Percentiles rank a stretch among this genome's conserved stretches.
Evolutionary conservation across 352 stramenopile genomes (phyloP).

Genomic region (Pythium rishiriense): DNA sequence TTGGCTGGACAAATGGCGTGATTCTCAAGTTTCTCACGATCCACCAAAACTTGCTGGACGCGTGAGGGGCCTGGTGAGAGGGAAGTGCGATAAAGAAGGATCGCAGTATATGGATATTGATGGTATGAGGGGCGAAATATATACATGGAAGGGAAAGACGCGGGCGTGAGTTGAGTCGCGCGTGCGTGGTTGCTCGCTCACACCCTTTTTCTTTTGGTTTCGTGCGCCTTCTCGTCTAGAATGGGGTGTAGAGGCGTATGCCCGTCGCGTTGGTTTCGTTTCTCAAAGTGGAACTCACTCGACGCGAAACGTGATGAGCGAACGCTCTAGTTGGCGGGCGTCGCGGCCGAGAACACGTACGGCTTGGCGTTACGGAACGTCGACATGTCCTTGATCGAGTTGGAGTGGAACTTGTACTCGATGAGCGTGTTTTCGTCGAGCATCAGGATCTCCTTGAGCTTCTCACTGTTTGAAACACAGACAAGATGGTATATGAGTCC

Average conservation of each 20-base stretch:
- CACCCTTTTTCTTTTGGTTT: background rate
- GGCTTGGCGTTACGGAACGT: constrained; percentile 93
- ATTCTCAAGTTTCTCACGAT: constrained; percentile 86
- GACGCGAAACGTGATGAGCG: background rate
- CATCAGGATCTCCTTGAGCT: constrained; percentile 94
- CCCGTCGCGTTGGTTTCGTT: background rate
- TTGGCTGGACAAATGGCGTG: constrained; percentile 87
- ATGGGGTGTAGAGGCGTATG: background rate
- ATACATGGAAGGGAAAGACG: constrained; percentile 12
- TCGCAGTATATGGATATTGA: constrained; percentile 8
- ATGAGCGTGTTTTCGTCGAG: constrained; percentile 93
- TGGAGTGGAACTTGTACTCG: constrained; percentile 94
- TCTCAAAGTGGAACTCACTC: background rate
- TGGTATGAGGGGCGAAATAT: constrained; percentile 14
- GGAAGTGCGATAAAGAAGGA: background rate
- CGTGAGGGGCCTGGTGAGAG: background rate
- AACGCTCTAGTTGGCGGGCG: constrained; percentile 46
- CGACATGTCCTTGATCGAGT: constrained; percentile 92
- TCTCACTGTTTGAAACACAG: constrained; percentile 52
- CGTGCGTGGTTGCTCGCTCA: background rate
- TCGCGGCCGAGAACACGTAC: constrained; percentile 85
- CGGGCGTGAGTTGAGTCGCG: background rate
- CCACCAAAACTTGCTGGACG: constrained; percentile 64
- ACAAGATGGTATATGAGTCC: too few relatives aligned
- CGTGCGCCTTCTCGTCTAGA: constrained; percentile 14